A percentile compares a stretch with the other conserved stretches of the same genome.
phyloP scores from a whole-genome alignment of 1,284 basidiomycete genomes.

The Volvariella volvacea region DNA sequence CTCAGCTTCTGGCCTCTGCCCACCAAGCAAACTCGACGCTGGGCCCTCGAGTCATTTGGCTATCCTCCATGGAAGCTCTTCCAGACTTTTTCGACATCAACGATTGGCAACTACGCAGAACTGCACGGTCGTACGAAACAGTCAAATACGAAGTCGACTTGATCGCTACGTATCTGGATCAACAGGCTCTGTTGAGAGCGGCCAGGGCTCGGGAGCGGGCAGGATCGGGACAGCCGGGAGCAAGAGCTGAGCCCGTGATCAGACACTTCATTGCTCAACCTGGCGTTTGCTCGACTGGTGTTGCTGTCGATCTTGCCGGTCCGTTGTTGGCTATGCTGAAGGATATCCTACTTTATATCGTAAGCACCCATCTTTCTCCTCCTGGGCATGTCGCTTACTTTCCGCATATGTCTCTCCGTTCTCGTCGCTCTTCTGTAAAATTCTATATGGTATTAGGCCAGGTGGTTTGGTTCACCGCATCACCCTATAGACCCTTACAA shows the following conservation, averaged over 20 bases:
- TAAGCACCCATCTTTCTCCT: slow-evolving; percentile 36
- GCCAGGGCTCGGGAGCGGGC: too few relatives aligned
- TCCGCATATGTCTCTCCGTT: slow-evolving; percentile 1
- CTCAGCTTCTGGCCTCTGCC: slow-evolving; percentile 17
- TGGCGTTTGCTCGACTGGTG: slow-evolving; percentile 67
- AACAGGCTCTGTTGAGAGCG: slow-evolving; percentile 17
- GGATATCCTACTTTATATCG: slow-evolving; percentile 61
- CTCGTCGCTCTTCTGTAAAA: slow-evolving; percentile 1
- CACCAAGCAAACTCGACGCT: slow-evolving; percentile 26
- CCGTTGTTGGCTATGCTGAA: slow-evolving; percentile 47
- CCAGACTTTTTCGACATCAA: slow-evolving; percentile 45
- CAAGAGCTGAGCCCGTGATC: slow-evolving; percentile 21
- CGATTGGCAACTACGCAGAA: slow-evolving; percentile 71
- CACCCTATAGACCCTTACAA: slow-evolving; percentile 56
- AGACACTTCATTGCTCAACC: slow-evolving; percentile 71
- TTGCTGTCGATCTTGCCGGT: slow-evolving; percentile 45
- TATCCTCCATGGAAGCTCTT: slow-evolving; percentile 65
- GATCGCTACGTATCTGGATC: slow-evolving; percentile 55
- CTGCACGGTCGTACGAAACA: slow-evolving; percentile 60
- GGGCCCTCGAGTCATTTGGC: slow-evolving; percentile 72
- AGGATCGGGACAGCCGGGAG: slow-evolving; percentile 13
- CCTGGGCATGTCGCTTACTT: neutral
- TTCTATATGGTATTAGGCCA: slow-evolving; percentile 42
- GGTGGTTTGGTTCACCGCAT: slow-evolving; percentile 56
- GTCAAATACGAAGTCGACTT: slow-evolving; percentile 82